Conservation (phyloP, 257 asterid genomes). For the Solanum microdontum region DNA sequence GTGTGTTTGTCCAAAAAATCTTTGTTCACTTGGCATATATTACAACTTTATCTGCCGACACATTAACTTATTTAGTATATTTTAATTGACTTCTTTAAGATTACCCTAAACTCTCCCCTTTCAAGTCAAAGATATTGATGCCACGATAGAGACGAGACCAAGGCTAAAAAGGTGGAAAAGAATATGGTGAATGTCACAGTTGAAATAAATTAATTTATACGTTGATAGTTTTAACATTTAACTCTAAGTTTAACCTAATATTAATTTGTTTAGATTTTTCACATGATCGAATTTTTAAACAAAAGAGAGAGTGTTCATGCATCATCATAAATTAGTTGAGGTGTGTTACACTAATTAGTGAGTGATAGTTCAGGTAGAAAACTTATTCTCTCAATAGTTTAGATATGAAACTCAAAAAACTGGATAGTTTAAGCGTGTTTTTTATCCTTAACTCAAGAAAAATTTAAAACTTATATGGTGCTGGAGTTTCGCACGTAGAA, state of each 20-base stretch:
- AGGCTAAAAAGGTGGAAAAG: background rate
- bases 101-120: background rate
- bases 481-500: background rate
- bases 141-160: background rate
- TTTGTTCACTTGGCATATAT: background rate
- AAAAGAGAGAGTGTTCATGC: background rate
- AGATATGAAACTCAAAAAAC: background rate
- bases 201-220: too few relatives aligned
- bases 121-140: background rate
- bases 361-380: background rate
- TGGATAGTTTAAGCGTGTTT: rapidly evolving
- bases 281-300: background rate
- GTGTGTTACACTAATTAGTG: rapidly evolving
- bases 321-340: background rate
- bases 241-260: too few relatives aligned
- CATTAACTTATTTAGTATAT: too few relatives aligned
- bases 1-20: background rate
- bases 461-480: background rate
- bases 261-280: too few relatives aligned
- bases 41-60: rapidly evolving
- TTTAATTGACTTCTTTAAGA: background rate
- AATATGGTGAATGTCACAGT: too few relatives aligned
- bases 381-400: too few relatives aligned
- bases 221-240: rapidly evolving
- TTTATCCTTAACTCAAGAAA: too few relatives aligned